Evolutionary conservation across 1,139 yeast species (phyloP).

Genomic region (Kazachstania sp.): DNA sequence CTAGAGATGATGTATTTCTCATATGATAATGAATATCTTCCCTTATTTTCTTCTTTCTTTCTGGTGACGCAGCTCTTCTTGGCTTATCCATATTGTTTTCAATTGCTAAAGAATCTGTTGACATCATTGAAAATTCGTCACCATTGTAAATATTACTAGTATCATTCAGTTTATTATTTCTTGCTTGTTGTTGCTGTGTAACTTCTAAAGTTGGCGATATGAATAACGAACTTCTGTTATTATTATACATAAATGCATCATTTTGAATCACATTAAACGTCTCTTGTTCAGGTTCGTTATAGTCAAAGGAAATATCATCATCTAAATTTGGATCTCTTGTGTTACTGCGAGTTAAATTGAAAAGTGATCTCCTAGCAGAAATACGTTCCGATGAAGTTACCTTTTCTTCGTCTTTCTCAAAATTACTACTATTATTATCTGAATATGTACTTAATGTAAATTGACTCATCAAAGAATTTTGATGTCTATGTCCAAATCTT

Average conservation of each 20-base stretch:
- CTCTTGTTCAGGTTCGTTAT: slow-evolving; percentile 1
- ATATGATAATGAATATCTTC: slow-evolving; percentile 14
- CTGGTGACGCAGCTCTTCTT: slow-evolving; percentile 26
- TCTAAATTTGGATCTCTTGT: neutral
- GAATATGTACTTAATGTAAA: neutral
- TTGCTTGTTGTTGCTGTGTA: slow-evolving; percentile 33
- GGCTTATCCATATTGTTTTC: slow-evolving; percentile 16
- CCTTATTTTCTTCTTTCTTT: slow-evolving; percentile 18
- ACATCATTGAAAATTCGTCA: neutral
- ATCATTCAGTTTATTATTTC: neutral
- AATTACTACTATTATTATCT: slow-evolving; percentile 1
- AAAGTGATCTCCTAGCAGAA: neutral
- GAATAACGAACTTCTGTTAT: slow-evolving; percentile 40
- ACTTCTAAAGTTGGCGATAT: slow-evolving; percentile 77
- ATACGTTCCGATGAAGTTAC: neutral
- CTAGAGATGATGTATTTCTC: slow-evolving; percentile 19
- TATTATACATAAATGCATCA: slow-evolving; percentile 2
- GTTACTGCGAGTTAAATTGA: neutral
- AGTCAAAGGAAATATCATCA: slow-evolving; percentile 1
- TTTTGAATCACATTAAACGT: slow-evolving; percentile 14
- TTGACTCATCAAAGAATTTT: neutral
- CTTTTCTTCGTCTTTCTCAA: slow-evolving; percentile 1
- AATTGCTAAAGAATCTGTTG: neutral
- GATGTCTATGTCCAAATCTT: neutral
- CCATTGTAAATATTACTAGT: neutral